Evolutionary conservation across 2,329 filamentous ascomycete species (phyloP), one percentile per base, ranked within the genome.

Genomic region (Colletotrichum sp.): DNA sequence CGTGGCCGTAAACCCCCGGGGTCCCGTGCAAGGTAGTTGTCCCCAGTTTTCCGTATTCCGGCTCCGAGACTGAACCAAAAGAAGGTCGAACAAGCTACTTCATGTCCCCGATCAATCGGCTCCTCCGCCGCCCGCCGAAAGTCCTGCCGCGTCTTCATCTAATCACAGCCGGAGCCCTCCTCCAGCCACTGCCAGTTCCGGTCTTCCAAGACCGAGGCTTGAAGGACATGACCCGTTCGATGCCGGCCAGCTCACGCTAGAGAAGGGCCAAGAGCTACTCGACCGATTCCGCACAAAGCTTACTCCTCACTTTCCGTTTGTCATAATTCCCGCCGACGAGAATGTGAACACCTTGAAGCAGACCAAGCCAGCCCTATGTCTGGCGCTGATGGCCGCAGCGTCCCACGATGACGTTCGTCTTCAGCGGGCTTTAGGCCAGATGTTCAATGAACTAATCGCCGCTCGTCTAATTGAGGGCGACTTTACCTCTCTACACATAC

Each of bases 351-450:
- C 77, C 8, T 55, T 84, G 13, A 72, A 66, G 3, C 77, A 76
- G 15, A 76, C 79, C 7, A 80, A 78, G 36, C 82, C 81, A 1
- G 75, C 76, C 0, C 65, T 83, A 8, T 82, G 79, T 48, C 77
- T 84, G 12, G 83, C 81, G 6, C 64, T 83, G n/a, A 79, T 84
- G 8, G 78, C 81, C 8, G 80, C 81, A 3, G 75, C 82, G 10
- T 76, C 79, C 2, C 76, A 75, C 6, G 72, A 79, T 2, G 76
- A 81, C 9, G 75, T 79, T 5, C 71, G 55, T 8, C 75, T 82
- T 22, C 82, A 84, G 32, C 72, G 79, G 34, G 69, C 71, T 2
- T 78, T 84, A 6, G 79, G 81, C 3, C 73, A 59, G 5, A 73
- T 81, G 12, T 84, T 84, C 18, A 81, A 81, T 39, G 77, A 82